Base-by-base conservation (phyloP, 306 rosid genomes). In the Alnus glutinosa region DNA sequence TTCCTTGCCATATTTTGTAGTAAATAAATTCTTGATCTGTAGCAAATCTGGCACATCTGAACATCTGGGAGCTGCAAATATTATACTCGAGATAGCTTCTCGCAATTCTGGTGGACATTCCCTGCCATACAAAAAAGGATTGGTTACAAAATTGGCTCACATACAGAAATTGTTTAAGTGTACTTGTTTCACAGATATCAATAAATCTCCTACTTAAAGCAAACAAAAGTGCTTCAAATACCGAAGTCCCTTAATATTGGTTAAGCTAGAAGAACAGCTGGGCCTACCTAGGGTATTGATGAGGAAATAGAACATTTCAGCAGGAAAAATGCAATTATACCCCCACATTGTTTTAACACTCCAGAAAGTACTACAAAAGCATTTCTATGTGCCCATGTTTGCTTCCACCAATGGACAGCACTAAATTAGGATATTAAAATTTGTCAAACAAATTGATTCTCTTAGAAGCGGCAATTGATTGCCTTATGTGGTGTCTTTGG, bases 11-110 rank as follows among this genome's bases (percentile, higher is more conserved):
- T 93, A 95, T 87, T 95, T 95, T 78, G 92, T 86, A 76, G 90
- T 80, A 85, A 95, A 89, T 88, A 95, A 75, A 82, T 93, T 93
- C 83, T 90, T 95, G 74, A 95, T 73, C 82, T 89, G 99, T 87
- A 95, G 79, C 77, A 95, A 88, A 83, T 93, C 99, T 28, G 99
- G 99, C 76, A 95, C 77, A 83, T 95, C 99, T n/a, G 97, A 95
- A 83, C 99, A 95, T 89, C 97, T 88, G 46, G 99, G 97, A 76
- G 98, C 98, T 82, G 99, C 90, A 91, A 91, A 95, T 70, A 91
- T 91, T 82, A 95, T 89, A 86, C 97, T 95, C 3, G 99, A 88
- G 79, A 93, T 85, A 81, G 99, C 99, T 83, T 95, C 97, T 86
- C 89, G 92, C 86, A 95, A 86, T 83, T 95, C 99, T 5, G 85